Evolutionary conservation across 331 rosid species (phyloP).

Genomic region (Saraca asoca): DNA sequence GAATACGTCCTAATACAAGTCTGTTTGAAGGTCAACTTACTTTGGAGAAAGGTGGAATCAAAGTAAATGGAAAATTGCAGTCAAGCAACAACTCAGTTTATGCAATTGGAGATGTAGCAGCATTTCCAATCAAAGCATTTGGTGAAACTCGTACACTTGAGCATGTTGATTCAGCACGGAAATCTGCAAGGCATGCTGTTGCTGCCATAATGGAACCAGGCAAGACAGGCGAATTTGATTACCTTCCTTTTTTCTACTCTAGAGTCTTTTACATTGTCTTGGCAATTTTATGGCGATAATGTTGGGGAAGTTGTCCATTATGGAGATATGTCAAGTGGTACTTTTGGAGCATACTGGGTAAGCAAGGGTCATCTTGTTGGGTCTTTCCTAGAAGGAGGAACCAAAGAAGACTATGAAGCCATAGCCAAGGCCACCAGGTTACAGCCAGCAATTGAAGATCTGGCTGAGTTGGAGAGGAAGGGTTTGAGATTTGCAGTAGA

Average conservation of each 20-base stretch:
- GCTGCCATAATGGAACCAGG: constrained; percentile 72
- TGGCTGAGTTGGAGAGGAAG: constrained; percentile 73
- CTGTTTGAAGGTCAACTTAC: constrained; percentile 96
- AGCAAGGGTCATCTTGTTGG: constrained; percentile 79
- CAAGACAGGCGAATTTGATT: constrained; percentile 72
- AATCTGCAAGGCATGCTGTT: constrained; percentile 82
- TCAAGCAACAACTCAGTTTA: constrained; percentile 83
- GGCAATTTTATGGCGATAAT: constrained; percentile 96
- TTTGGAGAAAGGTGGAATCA: constrained; percentile 97
- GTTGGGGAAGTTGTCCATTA: constrained; percentile 79
- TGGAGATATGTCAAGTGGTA: constrained; percentile 75
- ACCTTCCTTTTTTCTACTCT: constrained; percentile 93
- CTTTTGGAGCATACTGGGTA: constrained; percentile 94
- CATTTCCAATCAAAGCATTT: constrained; percentile 91
- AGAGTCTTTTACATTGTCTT: constrained; percentile 86
- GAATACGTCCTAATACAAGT: constrained; percentile 92
- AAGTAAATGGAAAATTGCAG: constrained; percentile 87
- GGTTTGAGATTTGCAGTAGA: constrained; percentile 75
- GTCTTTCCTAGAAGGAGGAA: constrained; percentile 78
- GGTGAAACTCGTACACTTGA: constrained; percentile 90
- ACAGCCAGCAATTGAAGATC: constrained; percentile 72
- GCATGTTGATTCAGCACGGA: constrained; percentile 91
- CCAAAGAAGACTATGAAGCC: constrained; percentile 72
- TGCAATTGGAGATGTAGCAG: constrained; percentile 95
- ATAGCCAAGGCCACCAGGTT: constrained; percentile 71